Evolutionary conservation across 176 grass and related monocot species (phyloP), one percentile per base, ranked within the genome.

Genomic region (Carex myosuroides): DNA sequence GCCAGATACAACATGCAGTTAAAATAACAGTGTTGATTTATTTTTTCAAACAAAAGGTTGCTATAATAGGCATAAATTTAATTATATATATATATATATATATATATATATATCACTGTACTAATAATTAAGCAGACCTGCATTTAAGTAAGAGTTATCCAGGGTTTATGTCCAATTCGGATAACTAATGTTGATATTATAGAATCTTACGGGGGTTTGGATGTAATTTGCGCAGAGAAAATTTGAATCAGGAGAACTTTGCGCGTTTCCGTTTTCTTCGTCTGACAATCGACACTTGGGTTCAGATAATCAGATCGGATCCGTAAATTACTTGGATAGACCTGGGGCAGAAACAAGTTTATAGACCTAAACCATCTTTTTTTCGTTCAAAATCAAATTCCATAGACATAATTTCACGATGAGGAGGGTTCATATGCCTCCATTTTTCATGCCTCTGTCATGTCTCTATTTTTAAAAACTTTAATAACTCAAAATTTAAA

Each of bases 191-290:
- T 29, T 76, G 20, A 30, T 29, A 54, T 30, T 77, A 77, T 29
- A 77, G 13, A 55, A 77, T 32, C 13, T 55, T 56, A 12, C n/a
- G 72, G 35, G 41, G 72, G 14, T 48, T 77, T 55, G 13, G 2
- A 56, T 77, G 72, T 16, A 76, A 54, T 16, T 54, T 53, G 1
- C 13, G n/a, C 26, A 22, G 12, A 53, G 42, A 22, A 77, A 75
- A 55, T 77, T 77, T 77, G 72, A 77, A 77, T 77, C 13, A 3
- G 5, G 30, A 53, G 13, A 69, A 20, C 71, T 77, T 77, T 55
- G 39, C 72, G 72, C 72, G 71, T 75, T 56, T 53, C 71, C 71
- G 71, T 26, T 54, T 77, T 76, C 71, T 76, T 30, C 13, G 72
- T 17, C 72, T 17, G 72, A 77, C 48, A 14, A 77, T 39, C 5